Percentiles rank a stretch among this genome's conserved stretches.
phyloP scores from a whole-genome alignment of 495 filamentous ascomycete species.

The Hypoxylon fragiforme region DNA sequence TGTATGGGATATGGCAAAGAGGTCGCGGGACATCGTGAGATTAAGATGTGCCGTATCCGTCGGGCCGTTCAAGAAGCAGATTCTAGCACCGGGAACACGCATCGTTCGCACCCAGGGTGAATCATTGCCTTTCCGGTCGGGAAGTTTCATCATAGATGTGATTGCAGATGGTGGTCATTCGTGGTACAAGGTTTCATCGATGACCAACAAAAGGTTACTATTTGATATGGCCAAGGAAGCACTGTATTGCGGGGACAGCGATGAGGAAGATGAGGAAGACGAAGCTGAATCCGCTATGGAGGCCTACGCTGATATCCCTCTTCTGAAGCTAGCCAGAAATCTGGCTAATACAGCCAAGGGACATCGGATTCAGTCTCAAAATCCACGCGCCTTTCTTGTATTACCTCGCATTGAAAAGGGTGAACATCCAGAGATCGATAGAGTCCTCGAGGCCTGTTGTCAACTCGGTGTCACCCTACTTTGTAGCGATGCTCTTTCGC shows the following conservation, averaged over 20 bases:
- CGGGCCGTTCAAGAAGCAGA: conserved; percentile 32
- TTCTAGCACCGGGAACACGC: conserved; percentile 36
- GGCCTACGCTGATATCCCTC: conserved; percentile 29
- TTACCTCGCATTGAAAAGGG: conserved; percentile 35
- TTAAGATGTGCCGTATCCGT: conserved; percentile 32
- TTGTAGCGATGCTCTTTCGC: conserved; percentile 24
- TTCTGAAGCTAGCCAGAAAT: conserved; percentile 32
- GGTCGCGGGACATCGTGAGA: conserved; percentile 33
- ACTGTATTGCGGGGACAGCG: conserved; percentile 35
- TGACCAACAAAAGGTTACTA: conserved; percentile 35
- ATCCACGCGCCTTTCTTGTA: conserved; percentile 25
- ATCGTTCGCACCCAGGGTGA: conserved; percentile 36
- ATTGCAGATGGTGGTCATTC: conserved; percentile 35
- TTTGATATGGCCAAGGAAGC: conserved; percentile 39
- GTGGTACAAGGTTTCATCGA: conserved; percentile 39
- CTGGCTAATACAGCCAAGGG: conserved; percentile 31
- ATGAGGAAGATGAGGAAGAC: conserved; percentile 15
- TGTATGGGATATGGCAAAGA: conserved; percentile 36
- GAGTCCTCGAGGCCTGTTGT: conserved; percentile 30
- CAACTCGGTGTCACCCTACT: conserved; percentile 26
- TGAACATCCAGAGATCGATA: conserved; percentile 28
- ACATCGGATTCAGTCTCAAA: conserved; percentile 34
- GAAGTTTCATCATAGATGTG: conserved; percentile 34
- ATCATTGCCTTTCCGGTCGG: conserved; percentile 29
- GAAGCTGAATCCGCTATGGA: background rate